Evolutionary conservation across 495 filamentous ascomycete genomes (phyloP), one percentile per base, ranked within the genome.

Genomic region (Pyrenula massariospora): DNA sequence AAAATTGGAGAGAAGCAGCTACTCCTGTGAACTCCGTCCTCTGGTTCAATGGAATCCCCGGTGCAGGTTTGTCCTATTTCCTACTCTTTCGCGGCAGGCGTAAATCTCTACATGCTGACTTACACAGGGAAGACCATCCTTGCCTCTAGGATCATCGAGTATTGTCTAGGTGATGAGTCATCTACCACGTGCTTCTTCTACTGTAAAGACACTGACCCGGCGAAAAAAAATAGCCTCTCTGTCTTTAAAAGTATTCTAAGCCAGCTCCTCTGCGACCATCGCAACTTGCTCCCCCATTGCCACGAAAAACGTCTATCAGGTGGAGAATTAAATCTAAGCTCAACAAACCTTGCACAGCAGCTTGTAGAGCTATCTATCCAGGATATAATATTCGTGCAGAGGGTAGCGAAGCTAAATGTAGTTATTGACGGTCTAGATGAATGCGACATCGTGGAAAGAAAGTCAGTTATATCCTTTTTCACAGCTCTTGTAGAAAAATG

Each of bases 341-440:
- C 68, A 31, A 54, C 56, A 2, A 48, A 49, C 22, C 52, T 60
- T 3, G 61, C 66, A 23, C 60, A 60, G 50, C 54, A 65, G 0
- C 63, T 76, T 15, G 57, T 75, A 5, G 57, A 65, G 54, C 59
- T 2, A 61, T n/a, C n/a, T n/a, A n/a, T n/a, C n/a, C n/a, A n/a
- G n/a, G n/a, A n/a, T n/a, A n/a, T n/a, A n/a, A n/a, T n/a, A n/a
- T 66, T 22, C 62, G 67, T 25, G 54, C 62, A 23, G 56, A 57
- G 50, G 59, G 62, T 12, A 57, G 58, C 11, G 25, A 56, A 61
- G 3, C 57, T 67, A 1, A 68, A 66, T 56, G 66, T 78, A 21
- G 58, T 76, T n/a, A 70, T 77, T 53, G 75, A 78, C 55, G 75
- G 72, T 0, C 25, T 77, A 2, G 75, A 78, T 51, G 75, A 78